A percentile compares a stretch with the other conserved stretches of the same genome.
These are phyloP conservation scores for Sisymbrium altissimum DNA, from an alignment of 345 rosid genomes.

Conservation along the genomic window DNA sequence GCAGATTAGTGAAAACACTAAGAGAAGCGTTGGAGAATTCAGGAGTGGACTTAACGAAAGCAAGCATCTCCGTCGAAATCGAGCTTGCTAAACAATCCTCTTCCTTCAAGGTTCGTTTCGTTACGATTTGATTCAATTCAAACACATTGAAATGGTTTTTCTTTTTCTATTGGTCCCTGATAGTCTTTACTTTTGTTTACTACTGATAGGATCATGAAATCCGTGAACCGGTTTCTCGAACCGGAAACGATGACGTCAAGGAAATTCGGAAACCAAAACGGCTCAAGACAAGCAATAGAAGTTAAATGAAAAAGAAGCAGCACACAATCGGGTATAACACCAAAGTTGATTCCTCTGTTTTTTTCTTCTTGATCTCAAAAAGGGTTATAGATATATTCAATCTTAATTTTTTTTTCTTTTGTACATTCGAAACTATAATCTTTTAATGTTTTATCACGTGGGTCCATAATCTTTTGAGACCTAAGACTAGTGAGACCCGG, in stretches of 20 bases:
- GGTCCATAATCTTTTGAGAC: conserved; percentile 32
- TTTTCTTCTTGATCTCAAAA: conserved; percentile 5
- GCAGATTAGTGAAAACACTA: conserved; percentile 73
- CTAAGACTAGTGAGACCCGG: conserved; percentile 26
- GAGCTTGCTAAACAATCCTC: conserved; percentile 66
- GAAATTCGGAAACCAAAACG: conserved; percentile 35
- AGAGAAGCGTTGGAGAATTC: conserved; percentile 77
- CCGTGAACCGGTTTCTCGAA: conserved; percentile 17
- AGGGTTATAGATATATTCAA: conserved; percentile 23
- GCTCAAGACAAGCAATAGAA: conserved; percentile 25
- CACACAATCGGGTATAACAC: conserved; percentile 20
- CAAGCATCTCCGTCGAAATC: conserved; percentile 84
- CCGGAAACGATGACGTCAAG: conserved; percentile 25
- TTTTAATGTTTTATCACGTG: conserved; percentile 7
- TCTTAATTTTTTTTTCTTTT: conserved; percentile 4
- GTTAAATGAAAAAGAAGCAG: not conserved
- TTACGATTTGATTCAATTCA: not conserved
- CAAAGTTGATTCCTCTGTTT: conserved; percentile 15
- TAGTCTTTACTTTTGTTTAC: not conserved
- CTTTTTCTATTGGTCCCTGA: not conserved
- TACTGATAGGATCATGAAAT: conserved; percentile 19
- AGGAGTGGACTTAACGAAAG: conserved; percentile 87
- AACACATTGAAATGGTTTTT: not conserved
- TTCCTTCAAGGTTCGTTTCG: conserved; percentile 24
- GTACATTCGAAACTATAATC: conserved; percentile 22